Evolutionary conservation across 306 rosid genomes (phyloP).

Genomic region (Cucumis melo): DNA sequence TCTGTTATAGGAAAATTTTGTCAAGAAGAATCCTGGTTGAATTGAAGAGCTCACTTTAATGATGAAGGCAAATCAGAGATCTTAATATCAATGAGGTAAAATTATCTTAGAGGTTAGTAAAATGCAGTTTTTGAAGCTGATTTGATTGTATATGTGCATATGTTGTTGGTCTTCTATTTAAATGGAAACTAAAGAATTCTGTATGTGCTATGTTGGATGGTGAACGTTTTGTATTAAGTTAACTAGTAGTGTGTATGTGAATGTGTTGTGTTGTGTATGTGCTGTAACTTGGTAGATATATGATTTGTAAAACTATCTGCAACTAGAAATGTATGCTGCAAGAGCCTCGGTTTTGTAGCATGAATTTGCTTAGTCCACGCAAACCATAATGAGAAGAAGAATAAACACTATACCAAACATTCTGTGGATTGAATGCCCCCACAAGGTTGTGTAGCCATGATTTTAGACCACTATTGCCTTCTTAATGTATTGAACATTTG

Average conservation of each 20-base stretch:
- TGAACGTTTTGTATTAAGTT: too few relatives aligned
- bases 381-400: background rate
- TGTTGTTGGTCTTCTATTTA: too few relatives aligned
- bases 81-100: too few relatives aligned
- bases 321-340: background rate
- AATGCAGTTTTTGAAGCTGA: too few relatives aligned
- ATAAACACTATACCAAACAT: background rate
- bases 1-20: slow-evolving; percentile 84
- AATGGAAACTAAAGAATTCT: too few relatives aligned
- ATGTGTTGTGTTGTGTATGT: too few relatives aligned
- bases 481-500: background rate
- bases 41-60: slow-evolving; percentile 78
- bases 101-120: too few relatives aligned
- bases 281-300: background rate
- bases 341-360: background rate
- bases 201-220: too few relatives aligned
- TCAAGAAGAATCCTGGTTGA: slow-evolving; percentile 92
- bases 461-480: background rate
- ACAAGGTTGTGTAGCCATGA: background rate
- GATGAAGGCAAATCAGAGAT: slow-evolving; percentile 91
- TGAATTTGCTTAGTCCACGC: background rate
- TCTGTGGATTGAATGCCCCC: background rate
- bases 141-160: too few relatives aligned
- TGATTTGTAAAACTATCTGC: background rate
- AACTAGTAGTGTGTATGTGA: too few relatives aligned